phyloP scores from a whole-genome alignment of 2,329 filamentous ascomycete species.

The Colletotrichum acutatum region DNA sequence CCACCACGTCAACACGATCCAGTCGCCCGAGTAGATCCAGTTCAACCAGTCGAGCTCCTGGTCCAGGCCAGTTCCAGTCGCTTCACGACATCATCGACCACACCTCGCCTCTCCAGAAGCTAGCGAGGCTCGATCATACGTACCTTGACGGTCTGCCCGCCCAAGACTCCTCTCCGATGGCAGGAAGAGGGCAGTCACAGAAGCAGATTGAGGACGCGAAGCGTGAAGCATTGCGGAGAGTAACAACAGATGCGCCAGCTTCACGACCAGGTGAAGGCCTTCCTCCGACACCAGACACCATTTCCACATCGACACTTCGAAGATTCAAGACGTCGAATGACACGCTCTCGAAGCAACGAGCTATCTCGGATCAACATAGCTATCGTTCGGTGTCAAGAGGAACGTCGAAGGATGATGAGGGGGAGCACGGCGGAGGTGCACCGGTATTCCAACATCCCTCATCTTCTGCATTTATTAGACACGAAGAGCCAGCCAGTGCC shows the following conservation, averaged over 20 bases:
- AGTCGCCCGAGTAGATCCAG: conserved; percentile 39
- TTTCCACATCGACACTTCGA: conserved; percentile 65
- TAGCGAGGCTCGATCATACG: conserved; percentile 55
- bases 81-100: conserved; percentile 58
- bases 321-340: conserved; percentile 63
- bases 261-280: conserved; percentile 55
- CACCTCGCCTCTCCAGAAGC: conserved; percentile 60
- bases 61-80: conserved; percentile 53
- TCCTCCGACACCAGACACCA: conserved; percentile 70
- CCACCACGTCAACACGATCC: background rate
- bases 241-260: conserved; percentile 59
- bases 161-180: conserved; percentile 39
- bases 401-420: conserved; percentile 36
- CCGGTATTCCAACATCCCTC: conserved; percentile 43
- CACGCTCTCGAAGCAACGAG: conserved; percentile 50
- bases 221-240: conserved; percentile 58
- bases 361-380: conserved; percentile 43
- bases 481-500: conserved; percentile 36
- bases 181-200: conserved; percentile 38
- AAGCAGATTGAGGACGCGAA: conserved; percentile 57
- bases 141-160: conserved; percentile 43
- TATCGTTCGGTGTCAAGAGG: conserved; percentile 44
- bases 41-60: conserved; percentile 45
- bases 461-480: conserved; percentile 46
- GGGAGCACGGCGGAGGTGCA: conserved; percentile 35